A percentile compares a stretch with the other conserved stretches of the same genome.
Conservation (phyloP, 2,329 filamentous ascomycete genomes). For the Uncinocarpus reesii region DNA sequence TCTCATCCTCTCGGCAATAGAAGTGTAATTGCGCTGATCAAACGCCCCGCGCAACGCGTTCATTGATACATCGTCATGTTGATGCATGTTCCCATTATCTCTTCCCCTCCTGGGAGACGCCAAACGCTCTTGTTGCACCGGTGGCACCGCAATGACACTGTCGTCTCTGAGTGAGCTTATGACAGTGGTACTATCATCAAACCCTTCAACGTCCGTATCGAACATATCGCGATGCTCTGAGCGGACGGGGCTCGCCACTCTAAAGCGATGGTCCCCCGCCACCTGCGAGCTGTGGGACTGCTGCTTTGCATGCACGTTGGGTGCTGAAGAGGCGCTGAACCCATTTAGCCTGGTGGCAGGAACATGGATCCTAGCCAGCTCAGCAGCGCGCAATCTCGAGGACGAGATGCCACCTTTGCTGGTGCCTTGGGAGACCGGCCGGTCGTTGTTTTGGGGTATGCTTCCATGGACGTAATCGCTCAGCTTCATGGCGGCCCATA, state of each 20-base stretch:
- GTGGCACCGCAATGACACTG: constrained; percentile 19
- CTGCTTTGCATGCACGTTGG: background rate
- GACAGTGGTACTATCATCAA: constrained; percentile 36
- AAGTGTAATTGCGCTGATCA: constrained; percentile 11
- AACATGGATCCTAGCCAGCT: constrained; percentile 28
- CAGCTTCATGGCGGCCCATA: constrained; percentile 27
- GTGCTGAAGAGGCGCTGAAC: background rate
- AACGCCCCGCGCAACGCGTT: constrained; percentile 8
- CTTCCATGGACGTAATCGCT: constrained; percentile 32
- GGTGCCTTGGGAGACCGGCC: constrained; percentile 25
- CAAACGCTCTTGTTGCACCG: background rate
- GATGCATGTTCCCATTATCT: constrained; percentile 9
- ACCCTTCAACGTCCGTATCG: constrained; percentile 36
- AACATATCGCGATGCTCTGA: constrained; percentile 27
- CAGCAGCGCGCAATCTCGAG: constrained; percentile 26
- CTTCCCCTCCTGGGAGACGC: constrained; percentile 11
- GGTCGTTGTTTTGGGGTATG: constrained; percentile 10
- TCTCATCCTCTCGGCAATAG: constrained; percentile 28
- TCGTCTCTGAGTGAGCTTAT: constrained; percentile 32
- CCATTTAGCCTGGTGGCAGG: constrained; percentile 24
- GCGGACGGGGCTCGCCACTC: background rate
- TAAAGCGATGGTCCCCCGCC: background rate
- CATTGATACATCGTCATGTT: background rate
- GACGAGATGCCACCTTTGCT: constrained; percentile 15
- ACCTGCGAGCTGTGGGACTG: background rate